These are phyloP conservation scores for Cytospora leucostoma DNA, from an alignment of 2,329 filamentous ascomycete species.

Conservation along the genomic window DNA sequence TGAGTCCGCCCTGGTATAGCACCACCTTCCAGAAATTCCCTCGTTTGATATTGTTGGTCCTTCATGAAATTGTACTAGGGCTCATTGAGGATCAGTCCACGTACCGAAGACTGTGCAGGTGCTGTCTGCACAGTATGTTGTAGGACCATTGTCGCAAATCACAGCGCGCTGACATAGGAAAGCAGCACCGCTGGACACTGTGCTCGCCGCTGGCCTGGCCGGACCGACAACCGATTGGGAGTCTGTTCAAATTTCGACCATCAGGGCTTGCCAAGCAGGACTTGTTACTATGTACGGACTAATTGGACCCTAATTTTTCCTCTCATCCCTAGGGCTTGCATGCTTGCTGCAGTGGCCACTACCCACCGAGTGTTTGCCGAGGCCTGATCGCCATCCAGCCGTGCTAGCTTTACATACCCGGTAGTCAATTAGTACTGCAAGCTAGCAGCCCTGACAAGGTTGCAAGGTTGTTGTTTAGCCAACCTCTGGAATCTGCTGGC, in stretches of 20 bases:
- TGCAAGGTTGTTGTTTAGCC: neutral
- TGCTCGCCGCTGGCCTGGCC: neutral
- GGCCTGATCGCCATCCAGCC: neutral
- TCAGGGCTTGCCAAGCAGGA: neutral
- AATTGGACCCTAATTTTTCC: neutral
- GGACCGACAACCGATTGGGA: neutral
- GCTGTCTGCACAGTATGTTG: neutral
- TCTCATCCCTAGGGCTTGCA: neutral
- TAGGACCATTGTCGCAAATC: neutral
- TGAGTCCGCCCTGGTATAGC: no score
- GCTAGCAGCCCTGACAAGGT: neutral
- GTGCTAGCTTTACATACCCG: no score
- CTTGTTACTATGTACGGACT: neutral
- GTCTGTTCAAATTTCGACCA: neutral
- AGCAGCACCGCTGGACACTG: neutral
- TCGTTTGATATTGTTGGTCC: neutral
- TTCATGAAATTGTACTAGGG: neutral
- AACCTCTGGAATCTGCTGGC: neutral
- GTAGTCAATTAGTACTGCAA: neutral
- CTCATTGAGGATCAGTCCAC: neutral
- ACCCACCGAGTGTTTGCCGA: neutral
- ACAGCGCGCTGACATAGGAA: neutral
- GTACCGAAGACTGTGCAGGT: neutral
- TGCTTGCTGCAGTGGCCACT: neutral
- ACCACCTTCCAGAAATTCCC: neutral